These are phyloP conservation scores for Camillea tinctor DNA, from an alignment of 2,329 filamentous ascomycete genomes.

Conservation along the genomic window DNA sequence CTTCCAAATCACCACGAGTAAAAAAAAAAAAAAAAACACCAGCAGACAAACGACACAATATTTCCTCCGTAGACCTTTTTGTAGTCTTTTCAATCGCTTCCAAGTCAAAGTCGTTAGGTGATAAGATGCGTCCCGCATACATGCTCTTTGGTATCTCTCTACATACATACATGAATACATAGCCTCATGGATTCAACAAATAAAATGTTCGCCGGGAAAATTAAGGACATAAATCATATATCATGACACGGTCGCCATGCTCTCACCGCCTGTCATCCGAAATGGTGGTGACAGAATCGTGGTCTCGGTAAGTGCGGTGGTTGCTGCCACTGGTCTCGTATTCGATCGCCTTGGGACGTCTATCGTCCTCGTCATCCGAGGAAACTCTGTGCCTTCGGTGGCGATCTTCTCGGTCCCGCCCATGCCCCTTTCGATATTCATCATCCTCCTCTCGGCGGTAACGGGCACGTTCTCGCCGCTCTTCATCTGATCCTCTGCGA, in stretches of 20 bases:
- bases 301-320: conserved; percentile 20
- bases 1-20: not conserved
- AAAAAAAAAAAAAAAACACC: not conserved
- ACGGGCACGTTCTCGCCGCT: conserved; percentile 27
- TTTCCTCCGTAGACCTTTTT: not conserved
- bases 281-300: conserved; percentile 18
- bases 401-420: conserved; percentile 16
- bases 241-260: not conserved
- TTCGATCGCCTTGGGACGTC: conserved; percentile 26
- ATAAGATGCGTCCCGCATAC: not conserved
- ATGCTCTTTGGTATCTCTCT: conserved; percentile 10
- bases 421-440: conserved; percentile 24
- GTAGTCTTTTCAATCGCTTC: not conserved
- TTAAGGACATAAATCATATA: not conserved
- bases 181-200: not conserved
- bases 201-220: not conserved
- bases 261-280: conserved; percentile 21
- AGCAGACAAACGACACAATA: not conserved
- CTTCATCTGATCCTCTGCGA: conserved; percentile 32
- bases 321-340: conserved; percentile 19
- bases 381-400: conserved; percentile 25
- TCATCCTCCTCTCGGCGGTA: conserved; percentile 32
- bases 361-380: conserved; percentile 24
- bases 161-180: conserved; percentile 1
- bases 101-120: not conserved